Evolutionary conservation across 306 rosid genomes (phyloP).

Genomic region (Canavalia gladiata): DNA sequence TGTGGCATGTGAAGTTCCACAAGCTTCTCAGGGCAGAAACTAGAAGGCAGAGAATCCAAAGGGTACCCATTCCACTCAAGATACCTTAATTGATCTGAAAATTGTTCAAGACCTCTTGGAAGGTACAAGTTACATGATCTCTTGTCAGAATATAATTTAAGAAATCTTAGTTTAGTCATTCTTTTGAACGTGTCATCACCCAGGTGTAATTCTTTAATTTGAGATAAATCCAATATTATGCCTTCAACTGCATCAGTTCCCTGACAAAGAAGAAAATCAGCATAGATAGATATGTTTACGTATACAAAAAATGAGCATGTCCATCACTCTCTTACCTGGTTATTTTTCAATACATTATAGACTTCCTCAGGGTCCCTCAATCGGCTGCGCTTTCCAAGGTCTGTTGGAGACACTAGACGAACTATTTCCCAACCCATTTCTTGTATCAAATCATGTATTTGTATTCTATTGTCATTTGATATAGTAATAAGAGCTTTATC

Average conservation of each 20-base stretch:
- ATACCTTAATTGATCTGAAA: not conserved
- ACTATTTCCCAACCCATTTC: constrained; percentile 29
- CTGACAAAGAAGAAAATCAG: not conserved
- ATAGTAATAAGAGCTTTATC: constrained; percentile 29
- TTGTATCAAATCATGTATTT: constrained; percentile 52
- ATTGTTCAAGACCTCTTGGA: not conserved
- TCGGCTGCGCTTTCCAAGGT: not conserved
- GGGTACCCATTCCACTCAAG: constrained; percentile 3
- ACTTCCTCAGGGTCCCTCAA: constrained; percentile 13
- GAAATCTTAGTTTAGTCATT: constrained; percentile 28
- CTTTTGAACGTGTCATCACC: not conserved
- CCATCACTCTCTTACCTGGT: too few species aligned
- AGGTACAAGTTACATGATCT: not conserved
- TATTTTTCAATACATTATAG: not conserved
- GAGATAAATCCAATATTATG: constrained; percentile 1
- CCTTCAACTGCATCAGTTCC: constrained; percentile 9
- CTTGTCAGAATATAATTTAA: not conserved
- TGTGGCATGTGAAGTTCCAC: constrained; percentile 1
- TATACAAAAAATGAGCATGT: too few species aligned
- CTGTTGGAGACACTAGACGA: not conserved
- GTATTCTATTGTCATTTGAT: not conserved
- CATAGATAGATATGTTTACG: too few species aligned
- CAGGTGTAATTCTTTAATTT: not conserved
- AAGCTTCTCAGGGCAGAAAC: not conserved
- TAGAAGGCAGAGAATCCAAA: not conserved